phyloP scores from a whole-genome alignment of 345 rosid species.

The Lepidium didymum region DNA sequence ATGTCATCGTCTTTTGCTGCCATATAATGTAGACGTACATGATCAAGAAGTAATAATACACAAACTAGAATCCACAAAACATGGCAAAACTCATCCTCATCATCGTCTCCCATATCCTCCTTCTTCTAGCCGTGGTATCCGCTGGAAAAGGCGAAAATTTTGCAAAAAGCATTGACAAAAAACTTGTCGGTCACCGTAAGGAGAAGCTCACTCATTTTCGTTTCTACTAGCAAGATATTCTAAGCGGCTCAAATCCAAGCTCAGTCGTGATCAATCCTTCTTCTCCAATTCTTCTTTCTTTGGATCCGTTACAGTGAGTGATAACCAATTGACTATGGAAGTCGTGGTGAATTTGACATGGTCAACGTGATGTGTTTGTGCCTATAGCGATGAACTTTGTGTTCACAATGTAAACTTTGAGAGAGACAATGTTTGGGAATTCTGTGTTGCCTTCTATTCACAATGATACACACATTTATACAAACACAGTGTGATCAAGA shows the following conservation, averaged over 20 bases:
- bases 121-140: neutral
- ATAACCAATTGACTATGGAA: slow-evolving; percentile 33
- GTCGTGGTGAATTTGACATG: slow-evolving; percentile 32
- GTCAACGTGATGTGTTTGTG: too few relatives aligned
- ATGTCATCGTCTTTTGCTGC: neutral
- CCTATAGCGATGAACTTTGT: too few relatives aligned
- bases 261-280: slow-evolving; percentile 23
- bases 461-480: too few relatives aligned
- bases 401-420: too few relatives aligned
- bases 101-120: slow-evolving; percentile 11
- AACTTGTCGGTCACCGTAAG: slow-evolving; percentile 11
- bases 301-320: slow-evolving; percentile 30
- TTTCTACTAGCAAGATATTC: slow-evolving; percentile 52
- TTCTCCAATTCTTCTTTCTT: slow-evolving; percentile 26
- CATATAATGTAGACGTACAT: neutral
- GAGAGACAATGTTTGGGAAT: too few relatives aligned
- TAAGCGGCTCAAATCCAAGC: slow-evolving; percentile 33
- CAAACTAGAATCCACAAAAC: neutral
- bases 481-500: too few relatives aligned
- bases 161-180: neutral
- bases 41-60: neutral
- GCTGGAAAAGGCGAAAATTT: slow-evolving; percentile 9
- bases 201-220: slow-evolving; percentile 42
- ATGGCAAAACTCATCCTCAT: slow-evolving; percentile 23
- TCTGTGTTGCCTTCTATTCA: too few relatives aligned